phyloP scores from a whole-genome alignment of 2,329 filamentous ascomycete species.

The Exophiala sp. region DNA sequence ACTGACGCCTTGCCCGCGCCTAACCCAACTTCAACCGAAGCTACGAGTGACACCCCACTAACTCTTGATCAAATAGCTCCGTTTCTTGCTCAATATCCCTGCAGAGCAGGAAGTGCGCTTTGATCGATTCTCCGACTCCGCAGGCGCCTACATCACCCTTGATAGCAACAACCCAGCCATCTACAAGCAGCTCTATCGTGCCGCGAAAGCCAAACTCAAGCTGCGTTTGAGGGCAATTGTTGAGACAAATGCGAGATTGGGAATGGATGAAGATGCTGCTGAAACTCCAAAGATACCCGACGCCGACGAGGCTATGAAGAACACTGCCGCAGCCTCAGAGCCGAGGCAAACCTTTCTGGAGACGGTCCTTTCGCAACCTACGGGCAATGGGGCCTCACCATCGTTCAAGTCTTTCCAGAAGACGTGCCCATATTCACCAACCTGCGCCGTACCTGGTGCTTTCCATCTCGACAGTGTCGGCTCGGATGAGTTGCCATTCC shows the following conservation, averaged over 20 bases:
- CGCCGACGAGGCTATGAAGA: slow-evolving; percentile 1
- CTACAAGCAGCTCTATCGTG: slow-evolving; percentile 95
- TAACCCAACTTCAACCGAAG: not conserved
- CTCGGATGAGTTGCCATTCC: slow-evolving; percentile 7
- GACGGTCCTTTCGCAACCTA: slow-evolving; percentile 35
- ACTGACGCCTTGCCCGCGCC: not conserved
- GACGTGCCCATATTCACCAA: slow-evolving; percentile 20
- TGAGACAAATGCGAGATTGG: slow-evolving; percentile 29
- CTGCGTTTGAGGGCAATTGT: slow-evolving; percentile 73
- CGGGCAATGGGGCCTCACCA: slow-evolving; percentile 3
- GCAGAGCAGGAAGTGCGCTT: slow-evolving; percentile 60
- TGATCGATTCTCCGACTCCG: slow-evolving; percentile 94
- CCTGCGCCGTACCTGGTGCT: slow-evolving; percentile 23
- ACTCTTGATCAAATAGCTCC: slow-evolving; percentile 53
- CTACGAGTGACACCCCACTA: slow-evolving; percentile 19
- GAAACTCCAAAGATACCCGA: slow-evolving; percentile 8
- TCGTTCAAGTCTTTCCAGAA: slow-evolving; percentile 22
- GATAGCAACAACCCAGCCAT: slow-evolving; percentile 71
- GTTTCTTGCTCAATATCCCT: slow-evolving; percentile 60
- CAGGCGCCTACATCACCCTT: slow-evolving; percentile 70
- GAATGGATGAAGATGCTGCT: slow-evolving; percentile 8
- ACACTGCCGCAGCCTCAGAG: slow-evolving; percentile 19
- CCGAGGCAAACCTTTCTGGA: slow-evolving; percentile 39
- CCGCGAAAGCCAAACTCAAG: slow-evolving; percentile 97
- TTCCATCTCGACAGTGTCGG: slow-evolving; percentile 13